These are phyloP conservation scores for Irpex sp. DNA, from an alignment of 1,284 basidiomycete species.

Conservation along the genomic window DNA sequence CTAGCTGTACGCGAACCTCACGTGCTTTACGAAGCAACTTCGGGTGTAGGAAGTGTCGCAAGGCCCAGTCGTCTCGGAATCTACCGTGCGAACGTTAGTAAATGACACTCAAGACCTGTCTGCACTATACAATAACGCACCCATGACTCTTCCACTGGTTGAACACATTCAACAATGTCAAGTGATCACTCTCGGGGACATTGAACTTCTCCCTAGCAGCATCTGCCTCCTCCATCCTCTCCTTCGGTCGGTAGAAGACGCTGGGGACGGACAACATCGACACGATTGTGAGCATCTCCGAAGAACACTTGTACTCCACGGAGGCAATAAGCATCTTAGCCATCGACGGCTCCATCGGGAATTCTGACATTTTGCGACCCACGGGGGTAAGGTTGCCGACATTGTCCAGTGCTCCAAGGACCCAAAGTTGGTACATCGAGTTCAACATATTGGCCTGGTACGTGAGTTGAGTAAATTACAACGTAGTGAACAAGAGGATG, in stretches of 20 bases:
- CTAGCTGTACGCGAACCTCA: slow-evolving; percentile 94
- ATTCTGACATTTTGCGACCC: slow-evolving; percentile 97
- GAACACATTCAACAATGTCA: slow-evolving; percentile 95
- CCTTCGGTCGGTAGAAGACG: slow-evolving; percentile 95
- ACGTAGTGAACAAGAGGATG: slow-evolving; percentile 52
- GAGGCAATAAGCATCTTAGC: slow-evolving; percentile 98
- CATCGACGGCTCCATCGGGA: slow-evolving; percentile 97
- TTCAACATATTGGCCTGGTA: slow-evolving; percentile 87
- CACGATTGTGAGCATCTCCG: slow-evolving; percentile 97
- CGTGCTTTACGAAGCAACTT: slow-evolving; percentile 94
- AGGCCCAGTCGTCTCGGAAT: slow-evolving; percentile 90
- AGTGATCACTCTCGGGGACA: slow-evolving; percentile 96
- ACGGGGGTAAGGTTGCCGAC: slow-evolving; percentile 92
- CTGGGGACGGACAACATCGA: slow-evolving; percentile 98
- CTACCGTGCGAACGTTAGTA: slow-evolving; percentile 32
- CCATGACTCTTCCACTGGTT: slow-evolving; percentile 97
- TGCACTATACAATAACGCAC: slow-evolving; percentile 36
- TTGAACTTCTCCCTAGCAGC: slow-evolving; percentile 98
- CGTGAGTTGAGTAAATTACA: slow-evolving; percentile 17
- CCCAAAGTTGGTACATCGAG: slow-evolving; percentile 99
- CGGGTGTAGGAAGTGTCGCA: slow-evolving; percentile 94
- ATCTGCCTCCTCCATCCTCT: slow-evolving; percentile 94
- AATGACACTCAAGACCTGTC: neutral
- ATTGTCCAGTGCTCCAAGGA: slow-evolving; percentile 95
- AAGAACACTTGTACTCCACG: slow-evolving; percentile 89